Conservation (phyloP, 2,329 filamentous ascomycete genomes). For the Colletotrichum zoysiae region DNA sequence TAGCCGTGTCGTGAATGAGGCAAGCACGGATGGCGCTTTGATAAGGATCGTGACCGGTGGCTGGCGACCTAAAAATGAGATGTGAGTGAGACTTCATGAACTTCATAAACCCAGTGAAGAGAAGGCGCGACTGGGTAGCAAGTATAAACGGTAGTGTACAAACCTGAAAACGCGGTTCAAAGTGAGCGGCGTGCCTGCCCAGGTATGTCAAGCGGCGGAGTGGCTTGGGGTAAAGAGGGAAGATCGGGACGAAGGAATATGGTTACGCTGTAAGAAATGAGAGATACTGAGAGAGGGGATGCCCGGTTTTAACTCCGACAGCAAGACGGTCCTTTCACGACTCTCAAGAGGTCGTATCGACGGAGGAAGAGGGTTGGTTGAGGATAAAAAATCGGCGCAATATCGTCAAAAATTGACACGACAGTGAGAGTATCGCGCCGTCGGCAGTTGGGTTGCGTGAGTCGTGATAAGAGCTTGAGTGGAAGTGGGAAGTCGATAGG, state of each 20-base stretch:
- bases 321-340: no score
- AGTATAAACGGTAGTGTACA: background rate
- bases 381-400: background rate
- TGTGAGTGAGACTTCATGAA: background rate
- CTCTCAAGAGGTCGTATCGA: no score
- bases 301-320: no score
- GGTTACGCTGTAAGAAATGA: no score
- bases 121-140: background rate
- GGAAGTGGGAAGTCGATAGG: no score
- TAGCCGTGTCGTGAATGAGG: background rate
- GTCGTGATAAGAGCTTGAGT: no score
- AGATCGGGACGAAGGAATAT: background rate
- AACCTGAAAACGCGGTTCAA: background rate
- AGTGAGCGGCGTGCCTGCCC: background rate
- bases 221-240: no score
- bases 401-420: background rate
- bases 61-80: background rate
- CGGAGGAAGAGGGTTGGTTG: background rate
- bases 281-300: no score
- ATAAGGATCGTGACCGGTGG: no score
- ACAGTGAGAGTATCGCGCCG: no score
- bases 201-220: background rate
- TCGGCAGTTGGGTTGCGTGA: no score
- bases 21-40: background rate
- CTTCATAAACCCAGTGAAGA: background rate